Conservation (phyloP, 2,329 filamentous ascomycete genomes). For the Immersiporthe knoxdaviesiana region DNA sequence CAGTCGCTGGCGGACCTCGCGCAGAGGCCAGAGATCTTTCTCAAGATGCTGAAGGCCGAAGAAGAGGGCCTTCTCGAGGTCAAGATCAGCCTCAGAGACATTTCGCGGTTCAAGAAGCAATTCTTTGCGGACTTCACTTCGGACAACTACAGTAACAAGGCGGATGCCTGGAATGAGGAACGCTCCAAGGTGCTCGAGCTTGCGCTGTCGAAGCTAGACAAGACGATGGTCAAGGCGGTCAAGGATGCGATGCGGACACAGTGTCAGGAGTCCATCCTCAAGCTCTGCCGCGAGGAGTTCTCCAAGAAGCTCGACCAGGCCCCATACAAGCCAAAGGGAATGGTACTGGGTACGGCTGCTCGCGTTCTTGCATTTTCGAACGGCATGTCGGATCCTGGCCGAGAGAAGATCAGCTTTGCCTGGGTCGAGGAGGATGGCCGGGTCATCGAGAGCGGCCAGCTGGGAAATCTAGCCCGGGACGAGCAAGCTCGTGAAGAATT, state of each 20-base stretch:
- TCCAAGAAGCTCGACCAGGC: conserved; percentile 91
- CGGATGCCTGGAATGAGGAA: conserved; percentile 92
- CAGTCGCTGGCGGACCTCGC: conserved; percentile 84
- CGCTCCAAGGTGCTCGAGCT: conserved; percentile 82
- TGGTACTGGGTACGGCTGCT: conserved; percentile 84
- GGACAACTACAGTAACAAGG: conserved; percentile 92
- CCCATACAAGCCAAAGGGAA: conserved; percentile 91
- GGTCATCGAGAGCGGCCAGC: conserved; percentile 86
- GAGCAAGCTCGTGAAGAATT: conserved; percentile 71
- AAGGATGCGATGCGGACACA: conserved; percentile 93
- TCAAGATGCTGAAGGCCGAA: conserved; percentile 97
- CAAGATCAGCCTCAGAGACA: conserved; percentile 74
- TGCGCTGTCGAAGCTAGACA: conserved; percentile 80
- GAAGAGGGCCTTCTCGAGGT: conserved; percentile 92
- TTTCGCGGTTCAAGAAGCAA: conserved; percentile 74
- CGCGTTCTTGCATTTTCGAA: conserved; percentile 87
- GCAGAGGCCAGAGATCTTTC: conserved; percentile 81
- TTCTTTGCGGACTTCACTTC: conserved; percentile 86
- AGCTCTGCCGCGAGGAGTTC: conserved; percentile 85
- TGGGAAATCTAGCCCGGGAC: conserved; percentile 75
- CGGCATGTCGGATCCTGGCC: conserved; percentile 71
- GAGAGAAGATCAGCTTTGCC: conserved; percentile 86
- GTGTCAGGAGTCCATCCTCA: conserved; percentile 91
- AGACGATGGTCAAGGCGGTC: conserved; percentile 84
- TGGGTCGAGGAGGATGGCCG: conserved; percentile 93